Conservation (phyloP, 768 basidiomycete species). For the Tulasnella sp. region DNA sequence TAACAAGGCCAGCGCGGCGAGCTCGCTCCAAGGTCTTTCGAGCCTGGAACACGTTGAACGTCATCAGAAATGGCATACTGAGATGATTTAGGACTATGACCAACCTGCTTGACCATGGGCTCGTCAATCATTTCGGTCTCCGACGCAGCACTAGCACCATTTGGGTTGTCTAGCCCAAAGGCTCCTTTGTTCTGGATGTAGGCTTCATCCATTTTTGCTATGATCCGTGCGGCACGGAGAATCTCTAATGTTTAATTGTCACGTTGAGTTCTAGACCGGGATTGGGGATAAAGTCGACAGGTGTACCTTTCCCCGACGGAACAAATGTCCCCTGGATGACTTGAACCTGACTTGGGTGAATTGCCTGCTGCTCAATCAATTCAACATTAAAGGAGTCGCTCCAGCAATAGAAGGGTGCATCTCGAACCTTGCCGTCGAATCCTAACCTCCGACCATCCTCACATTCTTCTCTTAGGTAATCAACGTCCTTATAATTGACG, state of each 20-base stretch:
- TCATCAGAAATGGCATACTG: not conserved
- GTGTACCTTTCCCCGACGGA: slow-evolving; percentile 61
- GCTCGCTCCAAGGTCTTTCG: slow-evolving; percentile 53
- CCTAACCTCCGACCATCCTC: slow-evolving; percentile 75
- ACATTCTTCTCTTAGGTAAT: slow-evolving; percentile 67
- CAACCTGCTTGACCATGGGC: slow-evolving; percentile 81
- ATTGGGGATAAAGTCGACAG: not conserved
- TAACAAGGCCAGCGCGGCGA: slow-evolving; percentile 50
- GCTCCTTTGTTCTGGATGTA: slow-evolving; percentile 56
- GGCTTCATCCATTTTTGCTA: slow-evolving; percentile 59
- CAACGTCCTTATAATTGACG: slow-evolving; percentile 74
- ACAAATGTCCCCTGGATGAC: slow-evolving; percentile 75
- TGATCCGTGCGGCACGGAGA: slow-evolving; percentile 65
- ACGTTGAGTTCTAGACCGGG: not conserved
- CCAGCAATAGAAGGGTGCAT: not conserved
- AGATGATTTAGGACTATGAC: not conserved
- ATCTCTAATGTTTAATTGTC: slow-evolving; percentile 52
- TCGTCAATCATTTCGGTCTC: slow-evolving; percentile 79
- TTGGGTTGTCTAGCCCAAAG: slow-evolving; percentile 60
- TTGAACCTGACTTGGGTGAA: slow-evolving; percentile 79
- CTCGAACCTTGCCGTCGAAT: slow-evolving; percentile 79
- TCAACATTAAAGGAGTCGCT: not conserved
- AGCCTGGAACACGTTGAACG: slow-evolving; percentile 38
- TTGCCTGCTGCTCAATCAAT: slow-evolving; percentile 68
- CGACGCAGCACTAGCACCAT: slow-evolving; percentile 36